Evolutionary conservation across 139 green algal species (phyloP), one percentile per base, ranked within the genome.

Genomic region (Chlamydomonas incerta): DNA sequence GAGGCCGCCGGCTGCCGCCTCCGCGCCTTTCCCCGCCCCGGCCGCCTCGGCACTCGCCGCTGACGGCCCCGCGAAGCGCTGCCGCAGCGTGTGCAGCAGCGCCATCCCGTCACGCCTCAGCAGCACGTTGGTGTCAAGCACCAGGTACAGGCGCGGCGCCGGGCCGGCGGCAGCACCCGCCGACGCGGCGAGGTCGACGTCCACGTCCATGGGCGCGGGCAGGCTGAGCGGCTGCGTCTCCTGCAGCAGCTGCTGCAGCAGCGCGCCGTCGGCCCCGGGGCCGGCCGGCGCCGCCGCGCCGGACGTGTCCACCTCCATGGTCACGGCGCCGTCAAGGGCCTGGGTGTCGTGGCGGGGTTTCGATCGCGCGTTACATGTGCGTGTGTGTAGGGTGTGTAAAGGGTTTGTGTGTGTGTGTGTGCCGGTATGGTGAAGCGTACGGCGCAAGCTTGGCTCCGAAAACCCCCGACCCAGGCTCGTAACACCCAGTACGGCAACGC

Each of bases 51-150:
- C 50, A 33, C 33, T 23, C 26, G 11, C 3, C 62, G 60, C 35
- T 41, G 75, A n/a, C n/a, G n/a, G n/a, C n/a, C n/a, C 41, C 41
- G 75, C 35, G 35, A 73, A 83, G 37, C 58, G 31, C 37, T 62
- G 35, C 60, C 37, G 60, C 6, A 83, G 24, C 11, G 29, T 10
- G 34, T 62, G 60, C 60, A 83, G 62, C 75, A 83, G 58, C 60
- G 11, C 31, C 28, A 83, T 4, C 24, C 75, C 75, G 3, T 83
- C 75, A 1, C 6, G 41, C 18, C 41, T 65, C 77, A 83, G 77
- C 46, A 83, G 41, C 58, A 74, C 77, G 41, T 83, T 83, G n/a
- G 77, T 83, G 68, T 83, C 77, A 3, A 83, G 8, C 41, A 83
- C 77, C 18, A 83, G n/a, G 47, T 83, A 72, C 41, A 83, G 55